Evolutionary conservation across 2,329 filamentous ascomycete species (phyloP), one percentile per base, ranked within the genome.

Genomic region (Trichophyton mentagrophytes): DNA sequence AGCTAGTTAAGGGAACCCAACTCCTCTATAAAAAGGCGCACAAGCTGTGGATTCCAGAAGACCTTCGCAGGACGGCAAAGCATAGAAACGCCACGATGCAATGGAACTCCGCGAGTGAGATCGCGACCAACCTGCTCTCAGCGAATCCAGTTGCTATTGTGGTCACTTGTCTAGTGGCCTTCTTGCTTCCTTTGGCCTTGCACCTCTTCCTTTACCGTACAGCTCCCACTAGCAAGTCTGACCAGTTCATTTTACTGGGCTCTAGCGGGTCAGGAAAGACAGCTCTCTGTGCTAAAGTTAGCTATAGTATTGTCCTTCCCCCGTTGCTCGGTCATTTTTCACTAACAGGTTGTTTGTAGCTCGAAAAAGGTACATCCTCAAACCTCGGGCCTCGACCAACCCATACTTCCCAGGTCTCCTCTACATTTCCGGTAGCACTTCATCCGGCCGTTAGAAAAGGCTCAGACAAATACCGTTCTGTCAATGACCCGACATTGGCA

Each of bases 211-310:
- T 96, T 70, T 85, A 90, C 72, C 82, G 82, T 60, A 80, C 83
- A 57, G 81, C 82, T 44, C 81, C 85, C 13, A 72, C 73, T 59
- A 85, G 87, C 68, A 83, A 83, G 42, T 80, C 79, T 13, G 81
- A 88, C 27, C 90, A 92, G 57, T 87, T 86, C 6, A 84, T 97
- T 63, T 78, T 96, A 49, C 72, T 91, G 57, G 93, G 93, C 0
- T 90, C 92, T 15, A 85, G 86, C 61, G 88, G 86, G 64, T 82
- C 84, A 57, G 93, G 93, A 69, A 99, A 97, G 78, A 97, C 93
- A 0, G 82, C 88, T 7, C 83, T 97, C 38, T 77, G 90, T n/a
- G 90, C 89, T 22, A 80, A 93, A 67, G 85, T 88, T 78, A 64
- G 76, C 33, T 38, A 38, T 13, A 38, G 9, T 13, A 38, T 38